Evolutionary conservation across 371 early-diverging fungal genomes (phyloP).

Genomic region (Apophysomyces elegans): DNA sequence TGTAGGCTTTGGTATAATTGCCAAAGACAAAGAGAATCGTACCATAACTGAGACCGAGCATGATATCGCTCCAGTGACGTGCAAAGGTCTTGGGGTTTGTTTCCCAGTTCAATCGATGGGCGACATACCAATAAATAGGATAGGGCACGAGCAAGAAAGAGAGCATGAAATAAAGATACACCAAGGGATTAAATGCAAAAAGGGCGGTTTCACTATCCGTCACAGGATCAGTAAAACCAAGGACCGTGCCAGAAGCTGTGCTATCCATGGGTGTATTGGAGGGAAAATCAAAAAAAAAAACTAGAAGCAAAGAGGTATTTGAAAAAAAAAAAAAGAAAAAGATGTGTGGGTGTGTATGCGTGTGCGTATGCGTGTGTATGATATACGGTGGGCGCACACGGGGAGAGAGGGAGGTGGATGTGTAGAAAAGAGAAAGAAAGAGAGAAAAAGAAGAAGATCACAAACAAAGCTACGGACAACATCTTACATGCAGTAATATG

Average conservation of each 20-base stretch:
- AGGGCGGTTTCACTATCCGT: constrained; percentile 34
- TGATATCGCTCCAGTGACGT: constrained; percentile 69
- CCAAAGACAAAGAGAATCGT: constrained; percentile 83
- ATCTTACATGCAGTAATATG: too few species aligned
- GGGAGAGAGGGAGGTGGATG: too few species aligned
- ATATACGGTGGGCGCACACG: too few species aligned
- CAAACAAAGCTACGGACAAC: neutral
- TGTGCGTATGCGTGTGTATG: too few species aligned
- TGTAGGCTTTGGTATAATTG: constrained; percentile 74
- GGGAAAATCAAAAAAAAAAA: neutral
- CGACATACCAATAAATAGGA: constrained; percentile 57
- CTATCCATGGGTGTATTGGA: constrained; percentile 4
- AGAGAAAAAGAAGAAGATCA: constrained; percentile 1
- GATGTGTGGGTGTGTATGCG: too few species aligned
- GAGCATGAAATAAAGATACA: constrained; percentile 59
- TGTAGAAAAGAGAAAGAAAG: constrained; percentile 1
- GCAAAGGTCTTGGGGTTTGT: constrained; percentile 62
- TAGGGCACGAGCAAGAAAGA: constrained; percentile 62
- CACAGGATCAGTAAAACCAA: constrained; percentile 27
- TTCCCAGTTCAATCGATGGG: constrained; percentile 70
- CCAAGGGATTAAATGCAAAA: constrained; percentile 55
- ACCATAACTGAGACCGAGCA: constrained; percentile 61
- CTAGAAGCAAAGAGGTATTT: neutral
- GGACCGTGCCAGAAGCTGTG: constrained; percentile 25
- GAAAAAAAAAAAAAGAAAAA: neutral